Percentiles rank a stretch among this genome's conserved stretches.
Evolutionary conservation across 2,329 filamentous ascomycete genomes (phyloP).

Genomic region (Ascochyta fabae): DNA sequence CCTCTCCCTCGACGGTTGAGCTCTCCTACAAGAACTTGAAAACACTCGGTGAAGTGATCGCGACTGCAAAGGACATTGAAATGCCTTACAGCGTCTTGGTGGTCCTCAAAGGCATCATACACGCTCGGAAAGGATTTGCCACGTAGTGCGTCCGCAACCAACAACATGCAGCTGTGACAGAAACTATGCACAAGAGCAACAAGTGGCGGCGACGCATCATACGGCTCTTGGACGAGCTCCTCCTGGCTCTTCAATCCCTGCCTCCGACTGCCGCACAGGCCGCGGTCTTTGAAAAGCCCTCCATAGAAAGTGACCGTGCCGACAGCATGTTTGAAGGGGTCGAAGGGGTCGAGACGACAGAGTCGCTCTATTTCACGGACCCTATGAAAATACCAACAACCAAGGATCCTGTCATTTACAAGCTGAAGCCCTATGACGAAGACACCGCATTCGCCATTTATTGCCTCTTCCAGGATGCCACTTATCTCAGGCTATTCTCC

Average conservation of each 20-base stretch:
- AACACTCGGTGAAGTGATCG: constrained; percentile 9
- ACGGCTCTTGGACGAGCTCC: background rate
- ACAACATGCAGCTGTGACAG: background rate
- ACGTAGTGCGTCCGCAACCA: constrained; percentile 19
- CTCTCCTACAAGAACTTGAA: constrained; percentile 6
- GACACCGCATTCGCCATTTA: constrained; percentile 24
- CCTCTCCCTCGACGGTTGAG: background rate
- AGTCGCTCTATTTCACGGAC: constrained; percentile 3
- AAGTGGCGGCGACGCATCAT: constrained; percentile 21
- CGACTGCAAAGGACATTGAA: background rate
- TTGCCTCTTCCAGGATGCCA: constrained; percentile 42
- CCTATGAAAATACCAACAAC: background rate
- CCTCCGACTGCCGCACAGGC: constrained; percentile 4
- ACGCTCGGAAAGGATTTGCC: constrained; percentile 18
- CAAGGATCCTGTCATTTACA: background rate
- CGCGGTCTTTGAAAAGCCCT: background rate
- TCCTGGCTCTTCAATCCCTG: constrained; percentile 6
- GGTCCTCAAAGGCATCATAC: constrained; percentile 20
- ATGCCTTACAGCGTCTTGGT: constrained; percentile 13
- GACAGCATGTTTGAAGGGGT: constrained; percentile 3
- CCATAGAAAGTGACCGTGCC: background rate
- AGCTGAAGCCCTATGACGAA: constrained; percentile 13
- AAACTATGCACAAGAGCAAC: constrained; percentile 8
- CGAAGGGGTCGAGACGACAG: background rate
- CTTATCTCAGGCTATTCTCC: constrained; percentile 37